phyloP scores from a whole-genome alignment of 257 asterid species.

The Anisodus tanguticus region DNA sequence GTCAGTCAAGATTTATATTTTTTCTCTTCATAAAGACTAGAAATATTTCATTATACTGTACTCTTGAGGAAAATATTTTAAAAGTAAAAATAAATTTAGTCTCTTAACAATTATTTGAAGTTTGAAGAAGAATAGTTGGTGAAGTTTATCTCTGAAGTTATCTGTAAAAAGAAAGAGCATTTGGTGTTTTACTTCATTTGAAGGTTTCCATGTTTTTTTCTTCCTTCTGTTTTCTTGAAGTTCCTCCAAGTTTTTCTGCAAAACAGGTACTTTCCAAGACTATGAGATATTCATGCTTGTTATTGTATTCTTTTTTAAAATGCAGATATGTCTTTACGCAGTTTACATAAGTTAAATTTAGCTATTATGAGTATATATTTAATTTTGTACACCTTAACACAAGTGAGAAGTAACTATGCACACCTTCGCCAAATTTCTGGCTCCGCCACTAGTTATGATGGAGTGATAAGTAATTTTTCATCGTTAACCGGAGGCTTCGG shows the following conservation, averaged over 20 bases:
- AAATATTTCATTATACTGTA: not conserved
- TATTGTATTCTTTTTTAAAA: not conserved
- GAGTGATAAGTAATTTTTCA: too few species aligned
- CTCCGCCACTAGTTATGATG: too few species aligned
- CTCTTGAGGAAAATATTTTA: not conserved
- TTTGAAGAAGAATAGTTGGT: conserved; percentile 17
- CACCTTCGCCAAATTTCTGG: too few species aligned
- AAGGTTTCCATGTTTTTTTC: not conserved
- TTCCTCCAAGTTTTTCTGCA: not conserved
- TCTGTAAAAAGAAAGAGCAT: not conserved
- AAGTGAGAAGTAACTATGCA: too few species aligned
- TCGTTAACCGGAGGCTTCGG: too few species aligned
- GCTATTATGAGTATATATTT: too few species aligned
- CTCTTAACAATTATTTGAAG: not conserved
- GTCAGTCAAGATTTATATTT: not conserved
- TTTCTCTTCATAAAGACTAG: not conserved
- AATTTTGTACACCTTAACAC: too few species aligned
- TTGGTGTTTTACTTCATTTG: conserved; percentile 19
- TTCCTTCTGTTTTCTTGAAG: not conserved
- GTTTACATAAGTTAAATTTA: too few species aligned
- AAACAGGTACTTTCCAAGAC: not conserved
- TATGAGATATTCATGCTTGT: not conserved
- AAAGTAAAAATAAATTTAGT: not conserved
- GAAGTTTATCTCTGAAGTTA: not conserved
- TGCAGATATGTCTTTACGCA: too few species aligned